phyloP scores from a whole-genome alignment of 2,329 filamentous ascomycete species.

The Xylariaceae sp. region DNA sequence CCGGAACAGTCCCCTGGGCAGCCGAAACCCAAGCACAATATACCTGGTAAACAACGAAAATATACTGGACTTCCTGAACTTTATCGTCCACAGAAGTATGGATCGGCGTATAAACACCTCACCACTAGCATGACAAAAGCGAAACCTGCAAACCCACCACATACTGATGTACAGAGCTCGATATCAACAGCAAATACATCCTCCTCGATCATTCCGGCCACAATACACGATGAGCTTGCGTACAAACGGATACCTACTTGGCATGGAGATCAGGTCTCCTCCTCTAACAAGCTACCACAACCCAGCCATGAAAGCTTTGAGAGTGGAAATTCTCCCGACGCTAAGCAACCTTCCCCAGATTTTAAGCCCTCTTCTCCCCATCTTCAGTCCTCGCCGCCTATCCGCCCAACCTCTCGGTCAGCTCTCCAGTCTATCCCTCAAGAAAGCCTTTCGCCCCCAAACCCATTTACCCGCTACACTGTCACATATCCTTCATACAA shows the following conservation, averaged over 20 bases:
- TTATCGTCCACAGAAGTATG: slow-evolving; percentile 22
- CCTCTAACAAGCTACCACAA: slow-evolving; percentile 3
- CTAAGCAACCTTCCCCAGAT: slow-evolving; percentile 15
- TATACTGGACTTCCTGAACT: slow-evolving; percentile 15
- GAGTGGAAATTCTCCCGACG: neutral
- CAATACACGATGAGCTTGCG: slow-evolving; percentile 11
- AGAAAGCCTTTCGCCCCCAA: slow-evolving; percentile 1
- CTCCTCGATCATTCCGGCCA: slow-evolving; percentile 35
- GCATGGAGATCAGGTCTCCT: neutral
- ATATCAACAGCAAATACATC: slow-evolving; percentile 23
- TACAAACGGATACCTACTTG: slow-evolving; percentile 6
- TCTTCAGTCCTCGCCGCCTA: slow-evolving; percentile 11
- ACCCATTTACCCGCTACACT: slow-evolving; percentile 35
- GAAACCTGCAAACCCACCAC: neutral
- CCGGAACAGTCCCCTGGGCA: slow-evolving; percentile 11
- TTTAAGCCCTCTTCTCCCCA: slow-evolving; percentile 15
- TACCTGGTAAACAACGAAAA: slow-evolving; percentile 6
- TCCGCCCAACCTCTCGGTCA: neutral
- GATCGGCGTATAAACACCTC: slow-evolving; percentile 6
- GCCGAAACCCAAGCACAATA: slow-evolving; percentile 13
- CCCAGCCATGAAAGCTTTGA: neutral
- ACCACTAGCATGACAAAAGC: neutral
- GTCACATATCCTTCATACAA: slow-evolving; percentile 35
- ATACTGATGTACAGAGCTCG: slow-evolving; percentile 19
- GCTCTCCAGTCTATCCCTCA: neutral